phyloP scores from a whole-genome alignment of 2,329 filamentous ascomycete genomes.

The Microdochium nivale region DNA sequence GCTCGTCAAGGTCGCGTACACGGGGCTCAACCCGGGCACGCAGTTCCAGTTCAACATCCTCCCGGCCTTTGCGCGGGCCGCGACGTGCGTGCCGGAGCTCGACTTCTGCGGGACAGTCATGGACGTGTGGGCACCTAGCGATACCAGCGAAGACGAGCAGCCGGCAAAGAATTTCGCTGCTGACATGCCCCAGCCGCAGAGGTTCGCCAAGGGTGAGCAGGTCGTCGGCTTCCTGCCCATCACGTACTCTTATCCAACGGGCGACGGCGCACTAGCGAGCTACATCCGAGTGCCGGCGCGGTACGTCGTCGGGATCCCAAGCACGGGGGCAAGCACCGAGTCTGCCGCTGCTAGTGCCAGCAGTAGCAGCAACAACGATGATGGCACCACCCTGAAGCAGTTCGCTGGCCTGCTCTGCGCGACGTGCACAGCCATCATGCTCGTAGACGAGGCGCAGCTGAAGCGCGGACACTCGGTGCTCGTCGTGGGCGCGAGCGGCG shows the following conservation, averaged over 20 bases:
- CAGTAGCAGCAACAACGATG: too few relatives aligned
- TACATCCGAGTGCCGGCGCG: constrained; percentile 25
- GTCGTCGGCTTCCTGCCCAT: constrained; percentile 30
- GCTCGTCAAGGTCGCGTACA: constrained; percentile 30
- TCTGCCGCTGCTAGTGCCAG: too few relatives aligned
- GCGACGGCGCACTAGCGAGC: constrained; percentile 30
- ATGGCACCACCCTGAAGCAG: constrained; percentile 16
- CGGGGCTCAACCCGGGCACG: constrained; percentile 35
- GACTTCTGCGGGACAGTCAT: constrained; percentile 33
- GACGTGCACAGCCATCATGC: constrained; percentile 27
- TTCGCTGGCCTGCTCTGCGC: constrained; percentile 28
- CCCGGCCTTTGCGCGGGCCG: constrained; percentile 26
- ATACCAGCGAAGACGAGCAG: not conserved
- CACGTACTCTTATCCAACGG: constrained; percentile 19
- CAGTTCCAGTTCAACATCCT: constrained; percentile 31
- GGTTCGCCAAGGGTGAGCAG: constrained; percentile 20
- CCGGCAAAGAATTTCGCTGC: too few relatives aligned
- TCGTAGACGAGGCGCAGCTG: constrained; percentile 27
- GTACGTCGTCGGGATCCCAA: constrained; percentile 18
- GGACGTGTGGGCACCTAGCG: constrained; percentile 20
- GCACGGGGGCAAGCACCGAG: constrained; percentile 10
- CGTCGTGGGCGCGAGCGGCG: constrained; percentile 42
- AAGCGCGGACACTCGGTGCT: constrained; percentile 30
- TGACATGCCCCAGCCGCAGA: constrained; percentile 9
- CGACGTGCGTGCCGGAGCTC: constrained; percentile 28